Conservation (phyloP, 2,329 filamentous ascomycete species). For the Teratosphaeria epicoccoides region DNA sequence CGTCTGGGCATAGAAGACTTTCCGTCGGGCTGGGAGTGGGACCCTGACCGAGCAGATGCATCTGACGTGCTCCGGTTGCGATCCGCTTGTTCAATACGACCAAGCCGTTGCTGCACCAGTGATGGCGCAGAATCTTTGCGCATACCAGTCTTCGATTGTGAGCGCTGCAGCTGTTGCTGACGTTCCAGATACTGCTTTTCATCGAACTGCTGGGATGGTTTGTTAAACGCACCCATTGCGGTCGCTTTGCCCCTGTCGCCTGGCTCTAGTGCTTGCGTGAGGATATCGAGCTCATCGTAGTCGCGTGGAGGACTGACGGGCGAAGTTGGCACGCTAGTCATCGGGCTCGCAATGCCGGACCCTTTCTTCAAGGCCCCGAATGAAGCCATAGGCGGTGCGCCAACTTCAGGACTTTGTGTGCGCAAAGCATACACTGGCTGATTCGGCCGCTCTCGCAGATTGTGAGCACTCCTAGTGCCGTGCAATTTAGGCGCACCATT, state of each 20-base stretch:
- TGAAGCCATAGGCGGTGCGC: slow-evolving; percentile 25
- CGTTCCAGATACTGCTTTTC: slow-evolving; percentile 76
- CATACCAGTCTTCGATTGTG: slow-evolving; percentile 15
- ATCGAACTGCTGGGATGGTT: slow-evolving; percentile 66
- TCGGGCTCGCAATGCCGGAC: slow-evolving; percentile 30
- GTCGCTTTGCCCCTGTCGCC: slow-evolving; percentile 75
- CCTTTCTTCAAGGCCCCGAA: slow-evolving; percentile 28
- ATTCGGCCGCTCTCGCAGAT: slow-evolving; percentile 43
- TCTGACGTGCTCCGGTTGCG: slow-evolving; percentile 12
- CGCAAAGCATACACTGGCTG: slow-evolving; percentile 21
- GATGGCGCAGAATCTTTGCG: slow-evolving; percentile 10
- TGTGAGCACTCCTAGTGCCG: slow-evolving; percentile 50
- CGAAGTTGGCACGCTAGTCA: slow-evolving; percentile 30
- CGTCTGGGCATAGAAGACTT: neutral
- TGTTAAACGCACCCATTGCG: slow-evolving; percentile 59
- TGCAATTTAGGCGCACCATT: slow-evolving; percentile 30
- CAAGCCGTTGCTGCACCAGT: slow-evolving; percentile 16
- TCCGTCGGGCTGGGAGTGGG: slow-evolving; percentile 4
- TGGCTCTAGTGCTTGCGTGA: slow-evolving; percentile 56
- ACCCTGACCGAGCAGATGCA: slow-evolving; percentile 17
- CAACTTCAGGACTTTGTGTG: slow-evolving; percentile 26
- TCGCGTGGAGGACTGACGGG: slow-evolving; percentile 64
- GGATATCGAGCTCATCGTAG: slow-evolving; percentile 51
- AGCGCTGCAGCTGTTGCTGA: slow-evolving; percentile 66
- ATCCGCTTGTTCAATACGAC: slow-evolving; percentile 13